Conservation (phyloP, 2,329 filamentous ascomycete species). For the Fusarium avenaceum region DNA sequence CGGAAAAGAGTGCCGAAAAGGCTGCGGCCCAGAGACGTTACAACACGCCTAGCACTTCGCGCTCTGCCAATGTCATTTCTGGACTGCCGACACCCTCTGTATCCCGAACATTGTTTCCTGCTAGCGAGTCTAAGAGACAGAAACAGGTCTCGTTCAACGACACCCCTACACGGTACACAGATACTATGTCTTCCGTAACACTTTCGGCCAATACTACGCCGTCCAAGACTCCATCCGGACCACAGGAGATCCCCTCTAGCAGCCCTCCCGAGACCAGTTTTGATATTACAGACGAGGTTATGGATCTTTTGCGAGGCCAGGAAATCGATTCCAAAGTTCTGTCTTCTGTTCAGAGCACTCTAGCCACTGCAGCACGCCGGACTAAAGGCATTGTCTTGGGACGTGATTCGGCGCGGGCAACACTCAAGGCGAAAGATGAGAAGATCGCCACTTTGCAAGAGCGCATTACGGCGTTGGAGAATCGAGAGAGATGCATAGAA, state of each 20-base stretch:
- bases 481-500: slow-evolving; percentile 51
- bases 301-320: slow-evolving; percentile 62
- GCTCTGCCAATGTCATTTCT: slow-evolving; percentile 43
- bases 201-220: slow-evolving; percentile 36
- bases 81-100: slow-evolving; percentile 55
- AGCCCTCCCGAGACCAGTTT: slow-evolving; percentile 38
- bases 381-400: slow-evolving; percentile 73
- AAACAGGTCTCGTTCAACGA: slow-evolving; percentile 54
- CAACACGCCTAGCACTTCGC: slow-evolving; percentile 48
- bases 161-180: slow-evolving; percentile 12
- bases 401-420: slow-evolving; percentile 74
- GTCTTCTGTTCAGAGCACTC: slow-evolving; percentile 57
- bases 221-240: slow-evolving; percentile 8
- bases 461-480: slow-evolving; percentile 57
- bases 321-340: slow-evolving; percentile 56
- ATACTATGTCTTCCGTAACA: slow-evolving; percentile 20
- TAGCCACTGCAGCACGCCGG: slow-evolving; percentile 69
- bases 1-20: slow-evolving; percentile 54
- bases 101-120: slow-evolving; percentile 55
- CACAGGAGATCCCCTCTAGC: slow-evolving; percentile 28
- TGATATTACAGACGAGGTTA: slow-evolving; percentile 62
- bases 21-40: slow-evolving; percentile 27
- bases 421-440: slow-evolving; percentile 72
- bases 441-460: slow-evolving; percentile 56
- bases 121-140: slow-evolving; percentile 49